A percentile compares a stretch with the other conserved stretches of the same genome.
These are phyloP conservation scores for Tympanopsis confertula DNA, from an alignment of 2,329 filamentous ascomycete species.

Conservation along the genomic window DNA sequence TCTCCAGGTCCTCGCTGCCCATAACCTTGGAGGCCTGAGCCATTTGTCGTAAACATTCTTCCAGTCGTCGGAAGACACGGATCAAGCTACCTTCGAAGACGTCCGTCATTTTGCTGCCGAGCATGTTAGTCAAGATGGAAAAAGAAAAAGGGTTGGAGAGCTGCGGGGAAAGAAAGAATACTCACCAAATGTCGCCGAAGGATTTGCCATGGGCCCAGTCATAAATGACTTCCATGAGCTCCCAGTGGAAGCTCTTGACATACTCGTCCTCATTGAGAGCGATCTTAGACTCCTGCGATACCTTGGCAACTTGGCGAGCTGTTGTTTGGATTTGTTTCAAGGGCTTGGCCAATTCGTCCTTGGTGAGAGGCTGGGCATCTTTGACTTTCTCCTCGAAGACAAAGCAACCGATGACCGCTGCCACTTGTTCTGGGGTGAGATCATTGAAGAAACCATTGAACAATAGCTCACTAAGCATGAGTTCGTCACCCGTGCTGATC, in stretches of 20 bases:
- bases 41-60: constrained; percentile 90
- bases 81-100: constrained; percentile 95
- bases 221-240: constrained; percentile 93
- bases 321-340: constrained; percentile 78
- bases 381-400: constrained; percentile 96
- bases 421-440: constrained; percentile 74
- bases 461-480: constrained; percentile 82
- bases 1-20: constrained; percentile 86
- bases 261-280: constrained; percentile 93
- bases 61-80: constrained; percentile 85
- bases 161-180: constrained; percentile 10
- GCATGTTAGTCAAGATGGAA: constrained; percentile 11
- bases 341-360: constrained; percentile 77
- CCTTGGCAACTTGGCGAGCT: constrained; percentile 79
- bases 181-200: constrained; percentile 91
- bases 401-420: constrained; percentile 80
- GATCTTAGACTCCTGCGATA: constrained; percentile 88
- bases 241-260: constrained; percentile 75
- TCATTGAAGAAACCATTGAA: constrained; percentile 99
- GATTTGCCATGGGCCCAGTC: constrained; percentile 82
- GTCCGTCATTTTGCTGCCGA: constrained; percentile 87
- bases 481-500: constrained; percentile 81
- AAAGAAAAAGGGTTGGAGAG: constrained; percentile 2
- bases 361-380: constrained; percentile 47
- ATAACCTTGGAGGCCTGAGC: constrained; percentile 93